These are phyloP conservation scores for Atkinsonella texensis DNA, from an alignment of 2,329 filamentous ascomycete genomes.

Conservation along the genomic window DNA sequence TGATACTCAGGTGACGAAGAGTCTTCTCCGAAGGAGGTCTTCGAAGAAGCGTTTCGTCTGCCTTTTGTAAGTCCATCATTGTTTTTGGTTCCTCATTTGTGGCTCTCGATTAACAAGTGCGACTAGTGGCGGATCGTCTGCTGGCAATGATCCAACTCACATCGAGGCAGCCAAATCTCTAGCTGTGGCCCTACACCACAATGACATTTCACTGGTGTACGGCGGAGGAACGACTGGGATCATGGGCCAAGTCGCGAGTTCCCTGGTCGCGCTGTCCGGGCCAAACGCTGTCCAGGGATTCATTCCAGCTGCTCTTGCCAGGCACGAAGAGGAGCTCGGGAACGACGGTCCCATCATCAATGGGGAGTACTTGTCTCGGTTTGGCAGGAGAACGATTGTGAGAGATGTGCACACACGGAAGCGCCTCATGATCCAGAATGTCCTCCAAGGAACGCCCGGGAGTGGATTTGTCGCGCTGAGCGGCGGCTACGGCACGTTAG, in stretches of 20 bases:
- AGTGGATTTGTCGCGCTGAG: conserved; percentile 81
- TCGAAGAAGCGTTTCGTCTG: neutral
- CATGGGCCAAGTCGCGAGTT: conserved; percentile 85
- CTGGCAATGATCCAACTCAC: conserved; percentile 60
- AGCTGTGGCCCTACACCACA: conserved; percentile 56
- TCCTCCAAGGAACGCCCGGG: conserved; percentile 68
- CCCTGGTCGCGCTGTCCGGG: conserved; percentile 70
- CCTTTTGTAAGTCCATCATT: neutral
- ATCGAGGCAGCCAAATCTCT: conserved; percentile 66
- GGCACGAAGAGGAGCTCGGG: conserved; percentile 55
- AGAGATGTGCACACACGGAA: conserved; percentile 93
- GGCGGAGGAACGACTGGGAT: conserved; percentile 85
- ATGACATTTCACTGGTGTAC: conserved; percentile 76
- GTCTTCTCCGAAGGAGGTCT: neutral
- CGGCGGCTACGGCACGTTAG: conserved; percentile 85
- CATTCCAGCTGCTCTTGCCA: conserved; percentile 72
- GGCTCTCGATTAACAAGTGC: neutral
- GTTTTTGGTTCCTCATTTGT: neutral
- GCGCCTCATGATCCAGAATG: conserved; percentile 77
- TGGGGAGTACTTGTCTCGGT: conserved; percentile 40
- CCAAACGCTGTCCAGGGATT: conserved; percentile 78
- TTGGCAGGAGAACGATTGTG: conserved; percentile 76
- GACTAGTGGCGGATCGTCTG: conserved; percentile 1
- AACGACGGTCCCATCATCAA: conserved; percentile 12
- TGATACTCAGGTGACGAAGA: neutral